Evolutionary conservation across 345 rosid species (phyloP).

Genomic region (Barbarea vulgaris): DNA sequence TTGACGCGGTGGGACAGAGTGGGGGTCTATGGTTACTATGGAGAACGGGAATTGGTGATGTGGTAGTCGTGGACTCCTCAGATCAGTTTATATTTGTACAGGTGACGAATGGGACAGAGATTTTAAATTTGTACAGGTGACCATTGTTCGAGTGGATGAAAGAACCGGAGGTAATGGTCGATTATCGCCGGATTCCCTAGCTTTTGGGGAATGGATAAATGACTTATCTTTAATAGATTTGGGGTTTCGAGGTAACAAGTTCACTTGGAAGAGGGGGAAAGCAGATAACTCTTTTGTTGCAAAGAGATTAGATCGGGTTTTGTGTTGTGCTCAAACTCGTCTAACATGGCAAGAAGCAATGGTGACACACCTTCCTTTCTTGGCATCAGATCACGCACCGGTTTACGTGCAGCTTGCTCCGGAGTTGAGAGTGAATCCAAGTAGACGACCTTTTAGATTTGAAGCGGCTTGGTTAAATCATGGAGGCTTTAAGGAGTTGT

Average conservation of each 20-base stretch:
- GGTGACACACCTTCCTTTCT: neutral
- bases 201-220: neutral
- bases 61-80: too few relatives aligned
- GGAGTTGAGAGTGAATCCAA: too few relatives aligned
- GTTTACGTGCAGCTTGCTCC: too few relatives aligned
- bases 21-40: too few relatives aligned
- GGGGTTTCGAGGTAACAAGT: neutral
- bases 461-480: too few relatives aligned
- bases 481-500: too few relatives aligned
- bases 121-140: neutral
- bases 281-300: neutral
- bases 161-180: neutral
- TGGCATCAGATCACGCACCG: neutral
- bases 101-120: neutral
- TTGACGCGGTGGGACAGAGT: too few relatives aligned
- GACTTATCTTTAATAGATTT: neutral
- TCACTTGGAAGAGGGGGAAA: neutral
- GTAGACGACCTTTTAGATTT: too few relatives aligned
- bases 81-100: neutral
- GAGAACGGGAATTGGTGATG: too few relatives aligned
- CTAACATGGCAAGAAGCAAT: neutral
- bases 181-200: neutral
- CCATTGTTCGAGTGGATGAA: neutral
- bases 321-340: neutral
- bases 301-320: neutral